These are phyloP conservation scores for Penicillium rolfsii DNA, from an alignment of 2,329 filamentous ascomycete genomes.

Conservation along the genomic window DNA sequence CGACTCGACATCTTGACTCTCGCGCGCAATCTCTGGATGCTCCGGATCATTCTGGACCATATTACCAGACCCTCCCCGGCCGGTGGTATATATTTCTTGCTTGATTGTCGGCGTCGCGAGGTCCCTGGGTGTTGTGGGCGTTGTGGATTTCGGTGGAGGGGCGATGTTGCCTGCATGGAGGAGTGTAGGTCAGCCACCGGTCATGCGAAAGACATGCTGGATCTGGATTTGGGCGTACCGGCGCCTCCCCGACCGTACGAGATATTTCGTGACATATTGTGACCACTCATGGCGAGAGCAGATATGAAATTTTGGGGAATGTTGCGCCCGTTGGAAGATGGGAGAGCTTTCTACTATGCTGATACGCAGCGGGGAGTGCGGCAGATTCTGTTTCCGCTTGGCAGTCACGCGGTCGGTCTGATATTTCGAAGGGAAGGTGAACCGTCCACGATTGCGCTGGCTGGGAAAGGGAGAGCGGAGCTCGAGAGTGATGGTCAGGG, in stretches of 20 bases:
- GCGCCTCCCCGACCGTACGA: constrained; percentile 80
- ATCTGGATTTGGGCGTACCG: constrained; percentile 47
- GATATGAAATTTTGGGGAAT: neutral
- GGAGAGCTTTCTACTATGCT: neutral
- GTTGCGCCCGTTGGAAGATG: neutral
- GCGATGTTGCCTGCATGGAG: constrained; percentile 61
- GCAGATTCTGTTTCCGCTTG: constrained; percentile 22
- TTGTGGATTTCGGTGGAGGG: constrained; percentile 55
- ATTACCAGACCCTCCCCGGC: constrained; percentile 84
- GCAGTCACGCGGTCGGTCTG: neutral
- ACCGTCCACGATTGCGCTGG: neutral
- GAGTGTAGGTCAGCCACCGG: neutral
- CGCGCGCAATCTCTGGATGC: constrained; percentile 68
- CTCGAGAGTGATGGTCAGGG: neutral
- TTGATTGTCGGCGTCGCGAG: constrained; percentile 84
- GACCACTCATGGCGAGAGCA: constrained; percentile 24
- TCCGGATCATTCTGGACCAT: constrained; percentile 77
- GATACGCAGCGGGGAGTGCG: constrained; percentile 1
- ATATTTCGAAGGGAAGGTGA: neutral
- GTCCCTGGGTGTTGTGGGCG: constrained; percentile 63
- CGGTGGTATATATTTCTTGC: constrained; percentile 81
- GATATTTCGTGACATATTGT: constrained; percentile 34
- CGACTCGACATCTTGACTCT: constrained; percentile 79
- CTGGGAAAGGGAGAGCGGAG: neutral
- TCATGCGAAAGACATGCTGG: neutral